Evolutionary conservation across 2,329 filamentous ascomycete genomes (phyloP).

Genomic region (Ascocoryne sarcoides): DNA sequence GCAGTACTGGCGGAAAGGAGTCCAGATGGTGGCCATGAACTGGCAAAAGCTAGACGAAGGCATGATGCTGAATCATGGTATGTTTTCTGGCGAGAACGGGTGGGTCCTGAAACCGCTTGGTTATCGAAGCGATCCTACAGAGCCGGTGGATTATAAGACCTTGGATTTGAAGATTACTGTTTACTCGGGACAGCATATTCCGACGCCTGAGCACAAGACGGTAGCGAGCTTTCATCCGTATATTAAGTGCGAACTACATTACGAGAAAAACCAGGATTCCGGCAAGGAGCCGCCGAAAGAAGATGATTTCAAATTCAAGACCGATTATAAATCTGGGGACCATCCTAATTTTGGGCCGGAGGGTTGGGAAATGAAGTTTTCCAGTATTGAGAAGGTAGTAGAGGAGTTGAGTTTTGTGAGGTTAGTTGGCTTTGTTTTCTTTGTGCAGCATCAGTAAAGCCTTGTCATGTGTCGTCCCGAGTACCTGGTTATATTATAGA

Average conservation of each 20-base stretch:
- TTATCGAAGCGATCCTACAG: constrained; percentile 44
- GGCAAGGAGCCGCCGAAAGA: constrained; percentile 35
- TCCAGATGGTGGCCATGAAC: constrained; percentile 87
- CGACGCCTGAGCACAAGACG: constrained; percentile 49
- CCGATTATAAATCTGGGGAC: constrained; percentile 44
- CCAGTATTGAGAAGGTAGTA: constrained; percentile 47
- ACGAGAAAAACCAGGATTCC: constrained; percentile 49
- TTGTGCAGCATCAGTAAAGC: neutral
- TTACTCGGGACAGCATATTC: constrained; percentile 68
- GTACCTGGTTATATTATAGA: too few relatives aligned
- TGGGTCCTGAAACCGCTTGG: constrained; percentile 79
- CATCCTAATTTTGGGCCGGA: constrained; percentile 53
- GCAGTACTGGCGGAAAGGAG: constrained; percentile 78
- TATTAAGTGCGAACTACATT: constrained; percentile 72
- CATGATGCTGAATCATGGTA: constrained; percentile 92
- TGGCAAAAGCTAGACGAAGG: constrained; percentile 88
- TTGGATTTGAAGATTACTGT: constrained; percentile 65
- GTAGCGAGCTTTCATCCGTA: constrained; percentile 54
- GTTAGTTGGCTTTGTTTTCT: constrained; percentile 40
- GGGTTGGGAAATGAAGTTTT: constrained; percentile 50
- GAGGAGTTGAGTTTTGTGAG: constrained; percentile 65
- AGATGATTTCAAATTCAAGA: constrained; percentile 50
- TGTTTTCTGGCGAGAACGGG: constrained; percentile 74
- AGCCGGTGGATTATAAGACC: constrained; percentile 35
- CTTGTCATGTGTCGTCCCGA: too few relatives aligned